Base-by-base conservation (phyloP, 441 rosid species). In the Daphne laureola region DNA sequence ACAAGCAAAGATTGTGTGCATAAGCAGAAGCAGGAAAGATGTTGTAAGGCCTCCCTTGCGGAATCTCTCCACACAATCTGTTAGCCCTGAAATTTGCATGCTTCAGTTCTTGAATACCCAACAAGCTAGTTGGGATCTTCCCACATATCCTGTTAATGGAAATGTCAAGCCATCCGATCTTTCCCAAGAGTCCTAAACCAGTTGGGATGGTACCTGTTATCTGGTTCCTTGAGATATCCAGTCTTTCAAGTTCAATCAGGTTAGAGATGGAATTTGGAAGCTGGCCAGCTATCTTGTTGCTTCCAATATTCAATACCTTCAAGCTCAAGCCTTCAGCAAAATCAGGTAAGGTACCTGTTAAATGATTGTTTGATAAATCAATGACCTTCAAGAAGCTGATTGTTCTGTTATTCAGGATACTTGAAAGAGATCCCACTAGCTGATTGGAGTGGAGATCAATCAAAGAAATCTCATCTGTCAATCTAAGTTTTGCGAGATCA, bases 61-160 rank as follows among this genome's bases (percentile, higher is more conserved):
- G 97, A 46, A 89, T 89, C 72, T 66, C 71, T 56, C 97, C 97
- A 27, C 97, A 89, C 26, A 89, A 68, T 66, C 67, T 74, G 70
- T 89, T 89, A 23, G 83, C 86, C 57, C 92, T 82, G 79, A 89
- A 89, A 69, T 73, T 86, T 46, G 67, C 97, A 73, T 89, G 92
- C 52, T 55, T 72, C 51, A 89, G 17, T 12, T 66, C 57, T 58
- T 59, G 51, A 52, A 83, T 61, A 44, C 76, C 81, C 67, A 78
- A 64, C 51, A 89, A 74, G 76, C 73, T 83, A 15, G 62, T 61
- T 5, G 97, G 97, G 65, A 89, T 82, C 56, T 62, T 74, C 46
- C 97, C 95, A 15, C 84, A 48, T 51, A 89, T 67, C 21, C 62
- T 57, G 55, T 89, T 89, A 58, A 80, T 74, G 0, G 95, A 89